Conservation (phyloP, 805 yeast genomes). For the Hermanozyma aechmeae region DNA sequence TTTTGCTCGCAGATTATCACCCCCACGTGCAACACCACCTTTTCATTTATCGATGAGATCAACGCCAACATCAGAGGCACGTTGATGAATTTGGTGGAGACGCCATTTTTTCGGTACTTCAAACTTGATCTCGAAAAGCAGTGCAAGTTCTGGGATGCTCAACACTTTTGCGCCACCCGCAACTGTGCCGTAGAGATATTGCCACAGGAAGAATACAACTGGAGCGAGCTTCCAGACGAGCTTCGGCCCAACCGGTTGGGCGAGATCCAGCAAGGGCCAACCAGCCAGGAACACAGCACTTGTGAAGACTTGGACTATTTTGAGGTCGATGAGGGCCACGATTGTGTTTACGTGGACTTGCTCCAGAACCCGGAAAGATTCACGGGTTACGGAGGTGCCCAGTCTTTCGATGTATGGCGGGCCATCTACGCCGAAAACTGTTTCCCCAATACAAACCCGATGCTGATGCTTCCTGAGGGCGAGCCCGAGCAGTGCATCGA, state of each 20-base stretch:
- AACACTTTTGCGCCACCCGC: conserved; percentile 76
- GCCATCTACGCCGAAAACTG: conserved; percentile 90
- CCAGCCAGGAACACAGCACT: conserved; percentile 7
- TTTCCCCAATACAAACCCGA: conserved; percentile 45
- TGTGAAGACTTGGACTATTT: conserved; percentile 56
- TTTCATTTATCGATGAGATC: conserved; percentile 30
- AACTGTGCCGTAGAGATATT: conserved; percentile 82
- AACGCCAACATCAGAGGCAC: conserved; percentile 34
- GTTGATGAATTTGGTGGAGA: conserved; percentile 48
- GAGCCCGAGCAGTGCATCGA: conserved; percentile 57
- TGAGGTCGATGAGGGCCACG: conserved; percentile 54
- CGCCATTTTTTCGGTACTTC: conserved; percentile 83
- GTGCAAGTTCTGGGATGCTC: conserved; percentile 82
- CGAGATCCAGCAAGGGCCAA: conserved; percentile 19
- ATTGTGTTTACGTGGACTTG: conserved; percentile 78
- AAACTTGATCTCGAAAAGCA: conserved; percentile 71
- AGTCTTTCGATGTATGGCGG: conserved; percentile 86
- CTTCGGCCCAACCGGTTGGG: conserved; percentile 73
- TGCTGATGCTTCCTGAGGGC: conserved; percentile 23
- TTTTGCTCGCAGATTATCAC: conserved; percentile 37
- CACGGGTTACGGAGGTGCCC: conserved; percentile 93
- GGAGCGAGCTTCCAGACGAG: conserved; percentile 48
- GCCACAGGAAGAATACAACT: conserved; percentile 57
- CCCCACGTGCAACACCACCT: conserved; percentile 36
- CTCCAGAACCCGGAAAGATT: conserved; percentile 89